These are phyloP conservation scores for Verticillium dahliae DNA, from an alignment of 2,329 filamentous ascomycete genomes.

Conservation along the genomic window DNA sequence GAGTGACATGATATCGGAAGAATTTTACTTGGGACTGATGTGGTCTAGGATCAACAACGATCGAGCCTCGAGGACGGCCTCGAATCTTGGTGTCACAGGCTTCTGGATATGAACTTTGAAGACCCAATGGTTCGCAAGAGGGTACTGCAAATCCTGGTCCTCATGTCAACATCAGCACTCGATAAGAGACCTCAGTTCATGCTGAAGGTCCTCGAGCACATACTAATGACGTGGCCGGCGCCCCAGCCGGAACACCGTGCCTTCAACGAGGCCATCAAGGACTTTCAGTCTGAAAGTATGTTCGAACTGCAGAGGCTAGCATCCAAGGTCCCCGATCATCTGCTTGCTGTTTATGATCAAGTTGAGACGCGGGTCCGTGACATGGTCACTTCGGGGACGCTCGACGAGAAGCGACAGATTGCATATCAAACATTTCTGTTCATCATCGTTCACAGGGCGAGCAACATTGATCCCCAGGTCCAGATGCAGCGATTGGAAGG, in stretches of 20 bases:
- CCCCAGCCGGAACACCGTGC: slow-evolving; percentile 63
- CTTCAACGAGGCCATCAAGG: slow-evolving; percentile 85
- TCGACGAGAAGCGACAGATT: slow-evolving; percentile 78
- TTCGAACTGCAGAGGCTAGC: slow-evolving; percentile 84
- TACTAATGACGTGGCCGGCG: slow-evolving; percentile 74
- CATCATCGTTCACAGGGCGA: slow-evolving; percentile 85
- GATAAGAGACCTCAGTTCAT: slow-evolving; percentile 76
- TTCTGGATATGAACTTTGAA: slow-evolving; percentile 68
- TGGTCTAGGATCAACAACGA: slow-evolving; percentile 39
- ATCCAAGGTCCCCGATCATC: slow-evolving; percentile 83
- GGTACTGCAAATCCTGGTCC: slow-evolving; percentile 74
- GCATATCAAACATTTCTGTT: slow-evolving; percentile 88
- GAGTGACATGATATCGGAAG: not conserved
- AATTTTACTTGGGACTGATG: not conserved
- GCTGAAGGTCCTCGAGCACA: slow-evolving; percentile 83
- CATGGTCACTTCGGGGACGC: slow-evolving; percentile 63
- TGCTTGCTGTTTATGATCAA: slow-evolving; percentile 81
- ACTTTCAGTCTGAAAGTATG: slow-evolving; percentile 78
- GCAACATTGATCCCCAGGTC: slow-evolving; percentile 61
- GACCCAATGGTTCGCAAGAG: slow-evolving; percentile 81
- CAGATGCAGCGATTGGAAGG: slow-evolving; percentile 66
- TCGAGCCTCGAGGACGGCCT: slow-evolving; percentile 55
- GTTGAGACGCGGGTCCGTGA: slow-evolving; percentile 78
- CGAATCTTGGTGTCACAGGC: slow-evolving; percentile 64
- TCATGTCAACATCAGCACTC: slow-evolving; percentile 75